phyloP scores from a whole-genome alignment of 2,329 filamentous ascomycete species.

The Mycosphaerelloides madeirae region DNA sequence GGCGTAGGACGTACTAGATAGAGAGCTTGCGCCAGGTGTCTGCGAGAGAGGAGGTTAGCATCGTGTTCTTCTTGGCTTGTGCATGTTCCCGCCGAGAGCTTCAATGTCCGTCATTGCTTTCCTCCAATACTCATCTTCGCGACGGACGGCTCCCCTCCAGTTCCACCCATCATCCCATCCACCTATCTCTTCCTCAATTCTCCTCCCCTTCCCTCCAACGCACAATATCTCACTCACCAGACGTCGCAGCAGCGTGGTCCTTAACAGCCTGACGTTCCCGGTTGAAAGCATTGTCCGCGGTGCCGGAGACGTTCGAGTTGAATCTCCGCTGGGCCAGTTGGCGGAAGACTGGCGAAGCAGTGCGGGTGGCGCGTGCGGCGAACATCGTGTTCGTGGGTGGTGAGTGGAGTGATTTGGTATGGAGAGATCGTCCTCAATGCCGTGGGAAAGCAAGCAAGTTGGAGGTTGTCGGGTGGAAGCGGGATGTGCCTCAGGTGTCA shows the following conservation, averaged over 20 bases:
- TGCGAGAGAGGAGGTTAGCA: slow-evolving; percentile 36
- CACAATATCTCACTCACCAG: slow-evolving; percentile 57
- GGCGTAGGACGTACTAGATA: slow-evolving; percentile 83
- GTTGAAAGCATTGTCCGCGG: slow-evolving; percentile 85
- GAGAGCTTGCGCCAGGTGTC: slow-evolving; percentile 95
- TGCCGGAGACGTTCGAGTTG: slow-evolving; percentile 45
- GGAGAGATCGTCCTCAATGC: not conserved
- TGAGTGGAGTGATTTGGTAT: slow-evolving; percentile 6
- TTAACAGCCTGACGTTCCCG: slow-evolving; percentile 86
- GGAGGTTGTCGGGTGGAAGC: no score
- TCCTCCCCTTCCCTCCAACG: not conserved
- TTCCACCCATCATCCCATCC: not conserved
- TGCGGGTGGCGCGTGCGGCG: slow-evolving; percentile 24
- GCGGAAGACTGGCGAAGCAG: slow-evolving; percentile 25
- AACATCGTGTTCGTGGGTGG: slow-evolving; percentile 24
- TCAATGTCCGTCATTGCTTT: not conserved
- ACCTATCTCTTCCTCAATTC: not conserved
- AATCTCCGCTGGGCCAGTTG: slow-evolving; percentile 23
- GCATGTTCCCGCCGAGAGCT: not conserved
- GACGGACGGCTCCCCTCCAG: not conserved
- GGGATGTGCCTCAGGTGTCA: no score
- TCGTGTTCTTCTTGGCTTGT: not conserved
- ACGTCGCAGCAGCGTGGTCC: slow-evolving; percentile 79
- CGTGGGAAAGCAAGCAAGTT: no score
- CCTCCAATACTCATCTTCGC: not conserved